Percentiles rank a stretch among this genome's conserved stretches.
Conservation (phyloP, 129 eudicot genomes). For the Centrapalus pauciflorus region DNA sequence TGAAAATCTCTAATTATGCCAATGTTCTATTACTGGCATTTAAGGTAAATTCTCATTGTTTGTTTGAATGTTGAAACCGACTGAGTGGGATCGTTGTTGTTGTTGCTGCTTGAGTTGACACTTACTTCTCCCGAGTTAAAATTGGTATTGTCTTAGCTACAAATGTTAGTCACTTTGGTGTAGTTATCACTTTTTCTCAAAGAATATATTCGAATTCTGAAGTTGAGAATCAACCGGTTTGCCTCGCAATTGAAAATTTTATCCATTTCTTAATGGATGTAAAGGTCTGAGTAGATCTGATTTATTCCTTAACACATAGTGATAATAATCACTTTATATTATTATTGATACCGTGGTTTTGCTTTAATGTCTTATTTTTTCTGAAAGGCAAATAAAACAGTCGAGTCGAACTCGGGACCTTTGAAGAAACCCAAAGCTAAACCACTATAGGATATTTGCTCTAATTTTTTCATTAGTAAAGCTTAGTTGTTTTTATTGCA, state of each 20-base stretch:
- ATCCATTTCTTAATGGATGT: background rate
- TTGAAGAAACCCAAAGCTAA: too few relatives aligned
- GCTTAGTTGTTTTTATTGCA: too few relatives aligned
- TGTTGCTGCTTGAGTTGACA: background rate
- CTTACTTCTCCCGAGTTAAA: too few relatives aligned
- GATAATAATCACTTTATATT: too few relatives aligned
- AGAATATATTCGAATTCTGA: background rate
- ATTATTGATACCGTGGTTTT: too few relatives aligned
- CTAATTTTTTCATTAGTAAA: too few relatives aligned
- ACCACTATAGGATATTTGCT: too few relatives aligned
- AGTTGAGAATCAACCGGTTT: background rate
- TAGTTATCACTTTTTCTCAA: background rate
- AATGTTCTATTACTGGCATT: slow-evolving; percentile 69
- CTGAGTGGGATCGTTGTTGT: background rate
- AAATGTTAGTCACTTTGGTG: background rate
- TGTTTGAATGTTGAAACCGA: background rate
- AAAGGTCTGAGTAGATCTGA: background rate
- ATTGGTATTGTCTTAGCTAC: background rate
- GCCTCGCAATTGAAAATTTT: background rate
- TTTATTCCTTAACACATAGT: background rate
- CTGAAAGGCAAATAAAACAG: too few relatives aligned
- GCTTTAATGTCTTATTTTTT: too few relatives aligned
- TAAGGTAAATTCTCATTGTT: slow-evolving; percentile 43
- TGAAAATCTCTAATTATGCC: slow-evolving; percentile 79
- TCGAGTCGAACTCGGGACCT: too few relatives aligned